These are phyloP conservation scores for Tetramitus jugosus DNA, from an alignment of 208 protist genomes.

Conservation along the genomic window DNA sequence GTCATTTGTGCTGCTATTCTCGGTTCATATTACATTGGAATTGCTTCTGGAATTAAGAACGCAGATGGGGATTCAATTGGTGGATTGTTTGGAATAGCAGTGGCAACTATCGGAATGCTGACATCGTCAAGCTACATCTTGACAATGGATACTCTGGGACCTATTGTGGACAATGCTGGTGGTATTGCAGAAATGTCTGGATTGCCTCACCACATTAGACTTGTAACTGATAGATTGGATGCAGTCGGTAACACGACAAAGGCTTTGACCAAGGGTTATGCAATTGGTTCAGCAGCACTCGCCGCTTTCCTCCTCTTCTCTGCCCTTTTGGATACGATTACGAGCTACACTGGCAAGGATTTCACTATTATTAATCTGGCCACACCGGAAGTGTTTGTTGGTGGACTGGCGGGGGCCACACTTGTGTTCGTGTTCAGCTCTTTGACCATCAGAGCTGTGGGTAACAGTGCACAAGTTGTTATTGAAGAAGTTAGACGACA, in stretches of 20 bases:
- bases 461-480: slow-evolving; percentile 48
- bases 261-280: slow-evolving; percentile 63
- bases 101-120: slow-evolving; percentile 68
- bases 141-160: slow-evolving; percentile 68
- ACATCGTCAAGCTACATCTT: slow-evolving; percentile 44
- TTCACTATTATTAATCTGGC: slow-evolving; percentile 37
- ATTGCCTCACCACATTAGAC: slow-evolving; percentile 38
- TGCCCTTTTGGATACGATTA: slow-evolving; percentile 48
- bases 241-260: slow-evolving; percentile 70
- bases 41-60: slow-evolving; percentile 9
- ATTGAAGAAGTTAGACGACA: slow-evolving; percentile 57
- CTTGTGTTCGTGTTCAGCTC: slow-evolving; percentile 63
- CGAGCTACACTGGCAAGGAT: slow-evolving; percentile 23
- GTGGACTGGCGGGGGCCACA: slow-evolving; percentile 53
- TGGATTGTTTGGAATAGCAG: slow-evolving; percentile 55
- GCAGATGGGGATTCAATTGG: slow-evolving; percentile 50
- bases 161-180: slow-evolving; percentile 66
- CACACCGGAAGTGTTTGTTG: slow-evolving; percentile 51
- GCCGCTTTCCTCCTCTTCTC: slow-evolving; percentile 54
- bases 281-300: slow-evolving; percentile 61
- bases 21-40: slow-evolving; percentile 46
- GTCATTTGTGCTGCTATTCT: slow-evolving; percentile 52
- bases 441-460: slow-evolving; percentile 59
- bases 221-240: slow-evolving; percentile 60
- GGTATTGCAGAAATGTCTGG: slow-evolving; percentile 62